Conservation (phyloP, 495 filamentous ascomycete species). For the Talaromyces adpressus region DNA sequence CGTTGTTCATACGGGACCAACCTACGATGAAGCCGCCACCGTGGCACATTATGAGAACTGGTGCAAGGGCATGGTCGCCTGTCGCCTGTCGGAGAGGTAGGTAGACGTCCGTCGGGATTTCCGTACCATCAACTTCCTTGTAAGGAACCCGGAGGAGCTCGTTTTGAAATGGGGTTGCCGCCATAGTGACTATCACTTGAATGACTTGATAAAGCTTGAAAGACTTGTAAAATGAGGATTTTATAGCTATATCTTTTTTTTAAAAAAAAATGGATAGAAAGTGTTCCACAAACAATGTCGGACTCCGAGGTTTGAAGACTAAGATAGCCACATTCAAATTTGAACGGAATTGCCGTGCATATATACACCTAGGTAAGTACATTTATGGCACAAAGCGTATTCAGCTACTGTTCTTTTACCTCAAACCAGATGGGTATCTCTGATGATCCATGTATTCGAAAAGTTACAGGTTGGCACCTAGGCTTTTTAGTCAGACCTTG, state of each 20-base stretch:
- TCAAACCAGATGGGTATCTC: background rate
- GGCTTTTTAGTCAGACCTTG: no score
- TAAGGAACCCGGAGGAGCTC: conserved; percentile 20
- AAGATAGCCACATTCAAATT: background rate
- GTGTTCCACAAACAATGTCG: background rate
- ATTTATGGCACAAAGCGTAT: background rate
- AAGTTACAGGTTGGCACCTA: no score
- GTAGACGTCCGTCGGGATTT: conserved; percentile 29
- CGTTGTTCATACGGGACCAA: conserved; percentile 25
- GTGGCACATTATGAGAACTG: conserved; percentile 31
- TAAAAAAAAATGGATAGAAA: no score
- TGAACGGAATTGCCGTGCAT: background rate
- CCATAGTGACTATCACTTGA: background rate
- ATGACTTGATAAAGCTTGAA: background rate
- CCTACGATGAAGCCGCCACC: conserved; percentile 35
- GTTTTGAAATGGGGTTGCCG: background rate
- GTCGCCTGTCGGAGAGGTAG: conserved; percentile 14
- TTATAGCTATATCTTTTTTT: no score
- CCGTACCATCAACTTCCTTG: conserved; percentile 21
- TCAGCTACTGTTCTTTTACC: background rate
- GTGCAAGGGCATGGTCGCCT: background rate
- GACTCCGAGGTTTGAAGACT: background rate
- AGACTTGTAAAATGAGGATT: background rate
- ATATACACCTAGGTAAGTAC: background rate
- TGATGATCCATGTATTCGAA: background rate